Evolutionary conservation across 1,284 basidiomycete species (phyloP), one percentile per base, ranked within the genome.

Genomic region (Somion occarium): DNA sequence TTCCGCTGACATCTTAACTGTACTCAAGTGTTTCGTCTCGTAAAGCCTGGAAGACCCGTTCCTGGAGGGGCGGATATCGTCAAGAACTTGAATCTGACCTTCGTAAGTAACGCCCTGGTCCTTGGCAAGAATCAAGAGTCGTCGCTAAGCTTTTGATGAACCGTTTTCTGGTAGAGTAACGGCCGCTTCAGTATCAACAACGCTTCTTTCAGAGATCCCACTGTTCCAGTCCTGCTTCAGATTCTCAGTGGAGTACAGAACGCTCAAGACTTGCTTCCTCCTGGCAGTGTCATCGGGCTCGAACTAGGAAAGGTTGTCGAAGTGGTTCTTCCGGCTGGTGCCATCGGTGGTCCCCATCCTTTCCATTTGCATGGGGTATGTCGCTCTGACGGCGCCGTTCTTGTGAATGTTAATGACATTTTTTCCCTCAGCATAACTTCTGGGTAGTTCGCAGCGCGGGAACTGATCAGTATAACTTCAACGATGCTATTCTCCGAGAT

Each of bases 351-450:
- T 9, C 61, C 61, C 60, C 70, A 72, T 46, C 70, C 70, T 1
- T 62, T 72, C 56, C 70, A 72, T 56, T 49, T 72, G 24, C 70
- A 72, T 52, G 70, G 70, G 0, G 68, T 69, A 55, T 43, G 63
- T 53, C 3, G n/a, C 9, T 11, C 19, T 24, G 24, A 5, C 25
- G 34, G n/a, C 23, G 20, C 7, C 41, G 13, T 9, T 43, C 19
- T 20, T 11, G 13, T 12, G 9, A 13, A 12, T 20, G 11, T 13
- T 20, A 43, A 34, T 15, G 7, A 7, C 7, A 7, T 7, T 7
- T 34, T 15, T 7, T 7, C 13, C n/a, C n/a, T 2, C 37, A 62
- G 62, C 62, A 64, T 46, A 50, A 52, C 18, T 64, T 64, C 48
- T 58, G 54, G n/a, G 62, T 62, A 13, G 55, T 64, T 11, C 58